phyloP scores from a whole-genome alignment of 495 filamentous ascomycete species.

The Aspergillus asperescens region DNA sequence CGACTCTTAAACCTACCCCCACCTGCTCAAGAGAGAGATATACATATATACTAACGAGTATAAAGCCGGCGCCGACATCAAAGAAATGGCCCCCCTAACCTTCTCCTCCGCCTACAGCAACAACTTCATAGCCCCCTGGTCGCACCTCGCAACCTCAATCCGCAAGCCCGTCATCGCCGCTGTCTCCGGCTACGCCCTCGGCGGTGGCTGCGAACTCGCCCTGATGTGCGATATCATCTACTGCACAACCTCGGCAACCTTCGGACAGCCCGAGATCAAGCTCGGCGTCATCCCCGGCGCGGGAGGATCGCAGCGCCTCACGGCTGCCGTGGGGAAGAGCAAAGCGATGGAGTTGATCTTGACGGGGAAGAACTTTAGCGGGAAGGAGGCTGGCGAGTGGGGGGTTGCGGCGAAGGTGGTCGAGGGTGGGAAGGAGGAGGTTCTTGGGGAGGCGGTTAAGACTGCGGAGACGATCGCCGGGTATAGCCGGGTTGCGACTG shows the following conservation, averaged over 20 bases:
- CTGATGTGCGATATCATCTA: constrained; percentile 96
- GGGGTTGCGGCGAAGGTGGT: constrained; percentile 81
- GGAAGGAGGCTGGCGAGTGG: constrained; percentile 80
- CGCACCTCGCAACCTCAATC: constrained; percentile 67
- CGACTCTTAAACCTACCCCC: too few relatives aligned
- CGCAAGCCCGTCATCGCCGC: constrained; percentile 92
- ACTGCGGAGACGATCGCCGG: constrained; percentile 87
- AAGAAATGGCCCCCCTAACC: constrained; percentile 90
- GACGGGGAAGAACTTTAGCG: constrained; percentile 76
- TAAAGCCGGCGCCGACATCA: constrained; percentile 89
- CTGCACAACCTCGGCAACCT: constrained; percentile 73
- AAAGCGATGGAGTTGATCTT: constrained; percentile 92
- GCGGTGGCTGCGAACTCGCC: constrained; percentile 95
- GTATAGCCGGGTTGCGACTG: constrained; percentile 71
- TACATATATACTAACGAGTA: neutral
- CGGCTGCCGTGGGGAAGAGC: constrained; percentile 78
- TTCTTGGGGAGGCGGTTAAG: constrained; percentile 69
- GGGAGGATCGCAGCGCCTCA: constrained; percentile 86
- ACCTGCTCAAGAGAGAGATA: too few relatives aligned
- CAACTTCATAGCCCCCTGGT: constrained; percentile 94
- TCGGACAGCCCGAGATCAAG: constrained; percentile 96
- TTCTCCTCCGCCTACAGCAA: constrained; percentile 77
- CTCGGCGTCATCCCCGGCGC: constrained; percentile 89
- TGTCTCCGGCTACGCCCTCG: constrained; percentile 89
- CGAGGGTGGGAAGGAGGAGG: constrained; percentile 65